Conservation (phyloP, 2,329 filamentous ascomycete species). For the Epichloe gansuensis region DNA sequence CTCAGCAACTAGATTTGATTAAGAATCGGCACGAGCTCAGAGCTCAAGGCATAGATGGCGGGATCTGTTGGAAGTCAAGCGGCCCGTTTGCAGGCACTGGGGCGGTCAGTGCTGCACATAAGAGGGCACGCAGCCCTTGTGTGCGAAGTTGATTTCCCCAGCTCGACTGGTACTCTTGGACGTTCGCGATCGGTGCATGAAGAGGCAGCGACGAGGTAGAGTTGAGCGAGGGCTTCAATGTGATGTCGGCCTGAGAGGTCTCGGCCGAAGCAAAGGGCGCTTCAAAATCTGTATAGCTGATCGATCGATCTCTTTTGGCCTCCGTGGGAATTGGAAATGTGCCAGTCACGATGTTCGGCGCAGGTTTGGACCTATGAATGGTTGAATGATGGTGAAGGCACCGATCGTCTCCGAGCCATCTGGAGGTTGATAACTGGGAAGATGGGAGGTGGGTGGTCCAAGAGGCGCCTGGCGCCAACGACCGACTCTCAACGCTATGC, state of each 20-base stretch:
- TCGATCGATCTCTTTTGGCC: neutral
- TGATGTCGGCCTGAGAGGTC: neutral
- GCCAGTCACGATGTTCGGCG: neutral
- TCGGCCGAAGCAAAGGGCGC: neutral
- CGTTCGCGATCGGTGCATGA: neutral
- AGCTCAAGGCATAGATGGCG: neutral
- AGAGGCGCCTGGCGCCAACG: slow-evolving; percentile 2
- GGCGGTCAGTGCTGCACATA: slow-evolving; percentile 3
- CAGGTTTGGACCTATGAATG: neutral
- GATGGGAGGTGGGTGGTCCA: slow-evolving; percentile 4
- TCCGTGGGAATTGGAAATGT: neutral
- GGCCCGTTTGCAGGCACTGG: neutral
- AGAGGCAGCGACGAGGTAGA: neutral
- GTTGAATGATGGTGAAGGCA: neutral
- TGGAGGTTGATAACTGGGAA: slow-evolving; percentile 3
- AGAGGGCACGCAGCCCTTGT: slow-evolving; percentile 7
- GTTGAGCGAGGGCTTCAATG: neutral
- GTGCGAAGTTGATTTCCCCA: neutral
- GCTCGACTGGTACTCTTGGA: neutral
- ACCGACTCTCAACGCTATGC: slow-evolving; percentile 4
- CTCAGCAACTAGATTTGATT: neutral
- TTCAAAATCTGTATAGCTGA: neutral
- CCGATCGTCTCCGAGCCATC: neutral
- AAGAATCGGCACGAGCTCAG: slow-evolving; percentile 6
- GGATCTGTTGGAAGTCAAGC: slow-evolving; percentile 11